phyloP scores from a whole-genome alignment of 2,329 filamentous ascomycete genomes.

The Cladosporium phlei region DNA sequence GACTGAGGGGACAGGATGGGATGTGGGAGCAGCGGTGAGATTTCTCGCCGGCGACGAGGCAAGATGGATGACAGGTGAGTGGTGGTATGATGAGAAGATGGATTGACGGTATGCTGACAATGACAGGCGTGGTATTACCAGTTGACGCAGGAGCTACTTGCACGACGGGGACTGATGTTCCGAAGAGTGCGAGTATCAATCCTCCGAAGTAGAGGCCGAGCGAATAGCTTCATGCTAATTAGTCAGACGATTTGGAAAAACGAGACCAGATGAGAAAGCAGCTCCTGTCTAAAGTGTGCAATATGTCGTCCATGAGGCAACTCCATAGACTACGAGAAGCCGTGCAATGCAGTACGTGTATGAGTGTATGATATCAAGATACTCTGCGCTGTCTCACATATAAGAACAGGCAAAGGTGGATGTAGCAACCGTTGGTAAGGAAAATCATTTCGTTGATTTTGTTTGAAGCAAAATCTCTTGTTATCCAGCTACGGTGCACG shows the following conservation, averaged over 20 bases:
- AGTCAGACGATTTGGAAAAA: no score
- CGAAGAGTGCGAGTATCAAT: slow-evolving; percentile 16
- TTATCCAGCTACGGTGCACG: slow-evolving; percentile 62
- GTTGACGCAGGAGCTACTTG: slow-evolving; percentile 47
- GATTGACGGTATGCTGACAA: no score
- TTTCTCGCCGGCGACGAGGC: slow-evolving; percentile 51
- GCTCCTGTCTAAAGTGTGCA: no score
- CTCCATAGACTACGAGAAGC: neutral
- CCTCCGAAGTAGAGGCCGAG: slow-evolving; percentile 2
- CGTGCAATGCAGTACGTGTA: neutral
- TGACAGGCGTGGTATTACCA: slow-evolving; percentile 39
- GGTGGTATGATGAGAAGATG: no score
- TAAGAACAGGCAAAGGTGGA: slow-evolving; percentile 17
- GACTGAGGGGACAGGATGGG: slow-evolving; percentile 53
- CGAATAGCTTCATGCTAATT: no score
- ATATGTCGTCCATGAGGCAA: no score
- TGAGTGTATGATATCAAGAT: neutral
- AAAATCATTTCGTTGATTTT: slow-evolving; percentile 52
- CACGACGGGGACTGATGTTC: slow-evolving; percentile 39
- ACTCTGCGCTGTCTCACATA: neutral
- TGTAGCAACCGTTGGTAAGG: slow-evolving; percentile 65
- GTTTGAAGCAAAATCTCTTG: slow-evolving; percentile 46
- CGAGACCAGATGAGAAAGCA: no score
- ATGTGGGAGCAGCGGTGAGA: slow-evolving; percentile 47
- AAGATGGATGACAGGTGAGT: slow-evolving; percentile 43